phyloP scores from a whole-genome alignment of 768 basidiomycete genomes.

The Pisolithus tinctorius region DNA sequence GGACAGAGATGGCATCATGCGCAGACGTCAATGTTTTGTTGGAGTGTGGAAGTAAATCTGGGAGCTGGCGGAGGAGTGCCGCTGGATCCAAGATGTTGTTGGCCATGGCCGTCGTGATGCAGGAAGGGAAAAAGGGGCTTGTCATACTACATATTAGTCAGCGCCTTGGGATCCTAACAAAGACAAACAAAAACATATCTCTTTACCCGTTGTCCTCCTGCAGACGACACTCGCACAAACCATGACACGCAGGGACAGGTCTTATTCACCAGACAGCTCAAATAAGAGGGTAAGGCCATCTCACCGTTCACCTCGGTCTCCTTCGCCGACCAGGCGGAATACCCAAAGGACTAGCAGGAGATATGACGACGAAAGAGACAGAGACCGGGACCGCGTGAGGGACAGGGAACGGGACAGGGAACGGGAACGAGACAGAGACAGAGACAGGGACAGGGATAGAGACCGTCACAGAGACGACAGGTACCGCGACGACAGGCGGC shows the following conservation, averaged over 20 bases:
- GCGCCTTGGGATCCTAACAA: slow-evolving; percentile 25
- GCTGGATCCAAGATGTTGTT: slow-evolving; percentile 64
- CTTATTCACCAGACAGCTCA: slow-evolving; percentile 66
- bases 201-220: slow-evolving; percentile 4
- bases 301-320: slow-evolving; percentile 90
- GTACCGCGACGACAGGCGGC: slow-evolving; percentile 57
- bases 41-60: slow-evolving; percentile 48
- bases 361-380: slow-evolving; percentile 64
- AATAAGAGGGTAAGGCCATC: slow-evolving; percentile 97
- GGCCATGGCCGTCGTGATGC: slow-evolving; percentile 36
- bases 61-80: slow-evolving; percentile 52
- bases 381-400: slow-evolving; percentile 39
- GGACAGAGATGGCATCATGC: slow-evolving; percentile 70
- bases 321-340: slow-evolving; percentile 93
- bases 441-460: slow-evolving; percentile 28
- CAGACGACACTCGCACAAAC: slow-evolving; percentile 1
- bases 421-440: slow-evolving; percentile 37
- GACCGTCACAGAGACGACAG: slow-evolving; percentile 45
- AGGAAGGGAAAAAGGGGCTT: not conserved
- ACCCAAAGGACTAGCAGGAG: slow-evolving; percentile 68
- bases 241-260: slow-evolving; percentile 67
- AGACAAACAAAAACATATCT: slow-evolving; percentile 25
- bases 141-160: slow-evolving; percentile 21
- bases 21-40: slow-evolving; percentile 47
- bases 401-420: slow-evolving; percentile 37